A percentile compares a stretch with the other conserved stretches of the same genome.
phyloP scores from a whole-genome alignment of 2,329 filamentous ascomycete species.

The Cladophialophora psammophila region DNA sequence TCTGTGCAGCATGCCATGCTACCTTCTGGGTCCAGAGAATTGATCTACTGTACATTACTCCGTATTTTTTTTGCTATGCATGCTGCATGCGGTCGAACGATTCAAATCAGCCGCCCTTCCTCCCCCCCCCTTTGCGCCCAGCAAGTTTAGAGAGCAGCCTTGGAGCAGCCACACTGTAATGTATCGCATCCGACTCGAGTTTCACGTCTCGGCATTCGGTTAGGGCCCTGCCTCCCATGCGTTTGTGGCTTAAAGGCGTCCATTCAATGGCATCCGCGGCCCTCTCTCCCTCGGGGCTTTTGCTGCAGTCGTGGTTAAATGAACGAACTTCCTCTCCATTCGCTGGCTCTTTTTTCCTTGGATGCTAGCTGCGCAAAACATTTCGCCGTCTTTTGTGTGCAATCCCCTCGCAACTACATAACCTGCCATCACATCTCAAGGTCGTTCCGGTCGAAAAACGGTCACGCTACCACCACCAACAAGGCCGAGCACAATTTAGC shows the following conservation, averaged over 20 bases:
- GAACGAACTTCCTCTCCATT: constrained; percentile 1
- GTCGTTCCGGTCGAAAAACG: neutral
- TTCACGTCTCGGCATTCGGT: constrained; percentile 5
- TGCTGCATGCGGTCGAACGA: neutral
- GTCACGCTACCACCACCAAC: constrained; percentile 9
- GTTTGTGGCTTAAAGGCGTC: constrained; percentile 25
- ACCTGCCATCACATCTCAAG: neutral
- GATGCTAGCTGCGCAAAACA: neutral
- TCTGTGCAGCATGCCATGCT: neutral
- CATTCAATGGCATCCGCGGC: constrained; percentile 15
- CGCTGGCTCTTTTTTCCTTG: constrained; percentile 13
- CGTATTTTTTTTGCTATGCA: neutral
- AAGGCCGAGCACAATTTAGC: neutral
- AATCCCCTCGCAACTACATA: neutral
- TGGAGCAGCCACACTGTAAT: constrained; percentile 19
- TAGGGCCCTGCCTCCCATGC: constrained; percentile 8
- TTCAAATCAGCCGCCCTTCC: neutral
- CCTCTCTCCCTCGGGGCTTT: constrained; percentile 7
- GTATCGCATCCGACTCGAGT: constrained; percentile 6
- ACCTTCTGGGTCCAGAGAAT: neutral
- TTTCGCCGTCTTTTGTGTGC: neutral
- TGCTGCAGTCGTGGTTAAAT: constrained; percentile 13
- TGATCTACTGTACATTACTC: neutral
- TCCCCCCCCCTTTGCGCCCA: constrained; percentile 5
- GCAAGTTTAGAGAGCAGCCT: constrained; percentile 5